Conservation (phyloP, 2,329 filamentous ascomycete genomes). For the Pyrenophora seminiperda region DNA sequence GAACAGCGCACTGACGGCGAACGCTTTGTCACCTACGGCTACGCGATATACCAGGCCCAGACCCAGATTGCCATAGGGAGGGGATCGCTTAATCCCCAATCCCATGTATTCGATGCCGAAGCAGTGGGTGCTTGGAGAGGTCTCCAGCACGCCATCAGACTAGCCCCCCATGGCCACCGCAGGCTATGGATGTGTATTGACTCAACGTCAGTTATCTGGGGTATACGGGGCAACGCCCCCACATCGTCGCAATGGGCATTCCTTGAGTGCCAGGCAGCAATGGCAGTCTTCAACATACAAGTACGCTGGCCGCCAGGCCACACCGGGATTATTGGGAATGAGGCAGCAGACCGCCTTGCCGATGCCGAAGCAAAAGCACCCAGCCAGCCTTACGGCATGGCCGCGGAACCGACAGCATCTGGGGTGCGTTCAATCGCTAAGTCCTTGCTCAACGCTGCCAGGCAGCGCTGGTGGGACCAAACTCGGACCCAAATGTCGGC, state of each 20-base stretch:
- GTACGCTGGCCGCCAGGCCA: neutral
- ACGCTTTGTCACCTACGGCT: conserved; percentile 6
- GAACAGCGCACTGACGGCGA: conserved; percentile 5
- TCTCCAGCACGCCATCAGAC: neutral
- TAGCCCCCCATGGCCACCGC: neutral
- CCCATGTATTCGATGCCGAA: conserved; percentile 8
- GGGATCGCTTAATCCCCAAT: neutral
- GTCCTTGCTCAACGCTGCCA: neutral
- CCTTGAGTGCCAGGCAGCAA: conserved; percentile 5
- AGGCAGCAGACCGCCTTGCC: conserved; percentile 3
- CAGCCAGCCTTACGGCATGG: neutral
- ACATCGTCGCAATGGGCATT: conserved; percentile 10
- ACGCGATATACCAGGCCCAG: neutral
- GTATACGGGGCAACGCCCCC: conserved; percentile 4
- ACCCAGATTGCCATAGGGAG: neutral
- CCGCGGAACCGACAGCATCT: neutral
- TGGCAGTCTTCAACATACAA: neutral
- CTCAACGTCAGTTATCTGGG: conserved; percentile 13
- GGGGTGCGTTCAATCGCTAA: neutral
- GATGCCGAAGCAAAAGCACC: neutral
- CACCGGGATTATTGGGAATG: neutral
- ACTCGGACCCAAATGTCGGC: neutral
- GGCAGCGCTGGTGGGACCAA: neutral
- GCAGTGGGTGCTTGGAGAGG: conserved; percentile 7
- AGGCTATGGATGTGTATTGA: conserved; percentile 13